Base-by-base conservation (phyloP, 2,329 filamentous ascomycete species). In the Aspergillus fumigatiaffinis region DNA sequence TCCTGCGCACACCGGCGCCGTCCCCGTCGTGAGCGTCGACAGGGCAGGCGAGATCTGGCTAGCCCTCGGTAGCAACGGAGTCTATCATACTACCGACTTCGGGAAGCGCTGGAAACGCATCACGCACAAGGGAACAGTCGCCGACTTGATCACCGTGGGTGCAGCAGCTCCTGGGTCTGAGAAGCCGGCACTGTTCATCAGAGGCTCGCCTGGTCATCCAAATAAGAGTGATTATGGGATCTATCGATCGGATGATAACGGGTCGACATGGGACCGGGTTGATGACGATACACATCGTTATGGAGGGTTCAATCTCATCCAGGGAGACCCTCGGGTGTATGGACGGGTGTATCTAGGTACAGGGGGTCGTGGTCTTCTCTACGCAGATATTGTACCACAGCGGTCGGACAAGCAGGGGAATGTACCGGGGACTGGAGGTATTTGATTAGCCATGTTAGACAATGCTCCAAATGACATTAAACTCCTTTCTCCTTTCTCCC, bases 341-440 rank as follows among this genome's bases (percentile, higher is more conserved):
- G 59, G 59, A 12, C 59, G 59, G 23, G 59, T 61, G n/a, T 61
- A 61, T 47, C 51, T 59, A 25, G 59, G 59, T 5, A 61, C 57
- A 5, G 59, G 59, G 7, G 59, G 57, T 1, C 59, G 57, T 14
- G 59, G 57, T 17, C 57, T 56, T 28, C 32, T 60, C 12, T 56
- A 59, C 29, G 59, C 55, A n/a, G 53, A 55, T 59, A 61, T 62
- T 54, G 32, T 7, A 6, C 14, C 32, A 2, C 1, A 1, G 14
- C 32, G 12, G 17, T 17, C 32, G 7, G 32, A 7, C 14, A 17
- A 17, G 14, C 0, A 35, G 14, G 32, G 32, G 14, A 35, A 35
- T 35, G 32, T 35, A 35, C 32, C 20, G 20, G 41, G 20, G 7
- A 44, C 41, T 4, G 41, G 41, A 4, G 41, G 41, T 21, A 44